Base-by-base conservation (phyloP, 2,329 filamentous ascomycete species). In the Tricladium varicosporioides region DNA sequence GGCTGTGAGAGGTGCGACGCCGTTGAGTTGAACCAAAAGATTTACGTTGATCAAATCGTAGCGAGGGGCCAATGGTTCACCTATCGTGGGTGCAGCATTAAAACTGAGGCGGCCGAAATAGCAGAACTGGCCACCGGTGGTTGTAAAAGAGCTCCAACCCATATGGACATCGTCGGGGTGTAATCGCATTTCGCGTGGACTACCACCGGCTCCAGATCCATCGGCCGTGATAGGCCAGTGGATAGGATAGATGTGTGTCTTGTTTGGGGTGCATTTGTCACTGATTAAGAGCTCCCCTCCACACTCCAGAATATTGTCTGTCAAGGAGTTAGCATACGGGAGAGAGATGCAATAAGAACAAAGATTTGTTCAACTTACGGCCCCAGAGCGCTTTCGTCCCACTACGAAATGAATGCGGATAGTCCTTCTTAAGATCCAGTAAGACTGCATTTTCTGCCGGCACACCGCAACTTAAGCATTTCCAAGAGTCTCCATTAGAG, bases 111-210 rank as follows among this genome's bases (percentile, higher is more conserved):
- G 68, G 2, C 69, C 71, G 48, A 75, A 73, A 63, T 74, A 76
- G 5, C 57, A 63, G 11, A 44, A 31, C 32, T 48, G 10, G 48
- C 45, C 13, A 63, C 68, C 36, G 9, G 36, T 40, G n/a, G 36
- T 10, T 5, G 53, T 77, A 74, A 0, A 53, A 43, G 73, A 72
- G 60, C 71, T 78, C 61, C 71, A 78, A 4, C 71, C 74, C 5
- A 79, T 61, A 51, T 79, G 76, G 0, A 68, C 62, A 42, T 77
- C 66, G 40, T 79, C 76, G 0, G 77, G 76, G 57, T 79, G 76
- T 7, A 80, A 54, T 11, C 76, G 75, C 22, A 79, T 61, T 60
- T 79, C 36, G 10, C 36, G 72, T 1, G 73, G 66, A 3, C 46
- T 51, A 0, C 72, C 73, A 3, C 73, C 71, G 2, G 65, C 51